Percentiles rank a stretch among this genome's conserved stretches.
Conservation (phyloP, 2,329 filamentous ascomycete genomes). For the Penicillium occitanis region DNA sequence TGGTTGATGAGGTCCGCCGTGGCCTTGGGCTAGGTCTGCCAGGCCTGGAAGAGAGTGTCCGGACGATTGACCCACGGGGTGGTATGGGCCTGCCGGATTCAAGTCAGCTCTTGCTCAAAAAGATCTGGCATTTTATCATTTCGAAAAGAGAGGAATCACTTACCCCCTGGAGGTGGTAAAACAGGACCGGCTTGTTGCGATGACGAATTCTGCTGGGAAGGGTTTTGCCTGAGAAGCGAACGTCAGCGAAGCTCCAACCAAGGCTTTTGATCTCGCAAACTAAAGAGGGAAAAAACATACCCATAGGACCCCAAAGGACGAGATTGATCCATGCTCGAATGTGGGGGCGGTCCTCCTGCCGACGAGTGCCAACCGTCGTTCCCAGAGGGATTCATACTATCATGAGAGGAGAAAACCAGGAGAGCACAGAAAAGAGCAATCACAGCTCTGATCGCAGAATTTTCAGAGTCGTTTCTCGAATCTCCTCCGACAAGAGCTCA, state of each 20-base stretch:
- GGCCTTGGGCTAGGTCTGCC: slow-evolving; percentile 48
- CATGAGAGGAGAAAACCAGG: slow-evolving; percentile 1
- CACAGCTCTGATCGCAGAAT: background rate
- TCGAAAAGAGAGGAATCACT: slow-evolving; percentile 25
- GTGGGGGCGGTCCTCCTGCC: slow-evolving; percentile 40
- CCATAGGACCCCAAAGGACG: slow-evolving; percentile 47
- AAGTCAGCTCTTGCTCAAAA: background rate
- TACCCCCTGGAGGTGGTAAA: slow-evolving; percentile 43
- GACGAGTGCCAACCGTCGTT: slow-evolving; percentile 46
- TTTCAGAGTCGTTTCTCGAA: background rate
- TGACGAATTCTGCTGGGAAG: slow-evolving; percentile 40
- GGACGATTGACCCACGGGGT: slow-evolving; percentile 42
- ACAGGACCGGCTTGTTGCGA: slow-evolving; percentile 41
- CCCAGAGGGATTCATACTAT: slow-evolving; percentile 43
- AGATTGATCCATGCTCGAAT: slow-evolving; percentile 45
- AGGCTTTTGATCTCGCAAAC: background rate
- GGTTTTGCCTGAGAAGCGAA: slow-evolving; percentile 36
- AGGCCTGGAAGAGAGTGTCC: slow-evolving; percentile 49
- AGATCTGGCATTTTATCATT: background rate
- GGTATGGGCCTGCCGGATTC: slow-evolving; percentile 39
- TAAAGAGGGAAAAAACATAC: slow-evolving; percentile 32
- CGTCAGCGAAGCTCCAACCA: slow-evolving; percentile 8
- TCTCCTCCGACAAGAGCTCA: background rate
- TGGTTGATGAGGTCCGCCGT: slow-evolving; percentile 42
- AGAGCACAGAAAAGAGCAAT: background rate